A percentile compares a stretch with the other conserved stretches of the same genome.
Conservation (phyloP, 331 rosid species). For the Quercus lobata region DNA sequence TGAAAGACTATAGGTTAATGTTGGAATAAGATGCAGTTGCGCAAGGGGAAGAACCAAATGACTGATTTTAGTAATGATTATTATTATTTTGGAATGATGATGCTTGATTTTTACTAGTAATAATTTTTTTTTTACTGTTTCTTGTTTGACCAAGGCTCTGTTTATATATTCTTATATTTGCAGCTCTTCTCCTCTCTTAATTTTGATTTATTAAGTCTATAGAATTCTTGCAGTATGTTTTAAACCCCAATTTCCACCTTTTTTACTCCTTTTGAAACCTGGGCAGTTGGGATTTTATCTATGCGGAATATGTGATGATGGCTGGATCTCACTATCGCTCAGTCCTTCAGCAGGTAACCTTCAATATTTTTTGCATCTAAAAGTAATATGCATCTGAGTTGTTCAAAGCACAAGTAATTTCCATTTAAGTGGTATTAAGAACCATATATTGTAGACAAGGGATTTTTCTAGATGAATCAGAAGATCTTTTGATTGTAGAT, state of each 20-base stretch:
- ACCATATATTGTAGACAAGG: background rate
- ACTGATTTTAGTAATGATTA: background rate
- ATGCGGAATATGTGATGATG: slow-evolving; percentile 91
- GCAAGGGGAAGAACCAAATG: background rate
- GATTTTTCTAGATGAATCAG: background rate
- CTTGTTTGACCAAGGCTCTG: background rate
- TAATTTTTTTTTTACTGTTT: too few species aligned
- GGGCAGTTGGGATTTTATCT: slow-evolving; percentile 98
- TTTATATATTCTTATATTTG: background rate
- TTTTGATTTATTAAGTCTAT: background rate
- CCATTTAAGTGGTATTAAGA: background rate
- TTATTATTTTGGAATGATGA: background rate
- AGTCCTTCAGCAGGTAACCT: slow-evolving; percentile 85
- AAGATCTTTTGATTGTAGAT: background rate
- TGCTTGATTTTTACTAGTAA: background rate
- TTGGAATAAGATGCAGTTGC: background rate
- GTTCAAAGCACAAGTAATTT: background rate
- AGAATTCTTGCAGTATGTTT: slow-evolving; percentile 7
- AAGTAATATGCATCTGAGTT: background rate
- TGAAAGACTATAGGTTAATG: background rate
- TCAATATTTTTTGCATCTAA: slow-evolving; percentile 15
- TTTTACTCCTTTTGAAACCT: slow-evolving; percentile 5
- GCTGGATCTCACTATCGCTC: slow-evolving; percentile 91
- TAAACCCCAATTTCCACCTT: slow-evolving; percentile 1
- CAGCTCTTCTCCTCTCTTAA: background rate